Evolutionary conservation across 352 stramenopile genomes (phyloP), one percentile per base, ranked within the genome.

Genomic region (Phytophthora kernoviae): DNA sequence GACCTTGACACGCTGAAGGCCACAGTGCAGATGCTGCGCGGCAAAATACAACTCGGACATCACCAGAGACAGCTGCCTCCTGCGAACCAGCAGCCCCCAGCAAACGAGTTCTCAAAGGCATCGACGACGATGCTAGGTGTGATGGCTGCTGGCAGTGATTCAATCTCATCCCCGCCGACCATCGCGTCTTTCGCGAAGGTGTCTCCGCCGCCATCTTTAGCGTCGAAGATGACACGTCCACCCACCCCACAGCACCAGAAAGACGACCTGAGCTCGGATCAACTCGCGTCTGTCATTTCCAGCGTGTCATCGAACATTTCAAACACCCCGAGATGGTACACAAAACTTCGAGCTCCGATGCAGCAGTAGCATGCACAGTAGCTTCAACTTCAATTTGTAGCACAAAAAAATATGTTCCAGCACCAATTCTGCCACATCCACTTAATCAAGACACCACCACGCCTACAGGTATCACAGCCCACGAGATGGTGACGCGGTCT

Each of bases 1-100:
- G 81, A 93, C 45, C 62, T 93, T 12, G 77, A 91, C 45, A 56
- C 65, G 5, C 65, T 93, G 22, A 91, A 93, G 42, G 43, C 61
- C n/a, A 86, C 73, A 1, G 78, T 91, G 0, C 59, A 80, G 14
- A 30, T 75, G 17, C 51, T 90, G 15, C 75, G 67, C 15, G 56
- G 55, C 14, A 58, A 49, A 44, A 42, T 77, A 15, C 52, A 65
- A 36, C 10, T 42, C 8, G 39, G 45, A 14, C 52, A 52, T 30
- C 30, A 51, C 0, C 64, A 79, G 21, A 74, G 75, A 36, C 56
- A 75, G 5, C 22, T 56, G n/a, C 32, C 49, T 8, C 10, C 45
- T 44, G 42, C 15, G 15, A 48, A 26, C 14, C 48, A 33, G 33
- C 43, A 45, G 17, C 27, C 5, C 9, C 49, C 52, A 34, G 14